Percentiles rank a stretch among this genome's conserved stretches.
Conservation (phyloP, 345 rosid genomes). For the Populus alba region DNA sequence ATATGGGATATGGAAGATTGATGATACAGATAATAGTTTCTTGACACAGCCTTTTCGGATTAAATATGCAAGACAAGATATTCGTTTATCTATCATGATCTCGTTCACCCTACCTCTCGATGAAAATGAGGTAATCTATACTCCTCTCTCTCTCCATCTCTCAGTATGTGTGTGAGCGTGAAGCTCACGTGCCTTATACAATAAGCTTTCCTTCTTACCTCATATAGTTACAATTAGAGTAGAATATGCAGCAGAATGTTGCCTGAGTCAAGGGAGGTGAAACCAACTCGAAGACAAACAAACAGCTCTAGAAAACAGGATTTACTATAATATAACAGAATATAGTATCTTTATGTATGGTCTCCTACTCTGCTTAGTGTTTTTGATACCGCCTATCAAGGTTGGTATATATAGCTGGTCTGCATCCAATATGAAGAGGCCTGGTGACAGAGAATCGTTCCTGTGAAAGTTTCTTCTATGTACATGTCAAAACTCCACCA, state of each 20-base stretch:
- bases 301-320: background rate
- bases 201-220: background rate
- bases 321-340: background rate
- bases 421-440: background rate
- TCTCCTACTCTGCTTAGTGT: background rate
- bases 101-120: slow-evolving; percentile 61
- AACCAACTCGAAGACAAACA: background rate
- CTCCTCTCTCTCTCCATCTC: background rate
- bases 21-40: slow-evolving; percentile 81
- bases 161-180: no score
- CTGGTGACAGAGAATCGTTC: background rate
- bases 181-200: background rate
- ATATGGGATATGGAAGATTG: slow-evolving; percentile 78
- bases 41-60: slow-evolving; percentile 81
- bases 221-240: background rate
- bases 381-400: background rate
- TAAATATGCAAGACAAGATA: slow-evolving; percentile 90
- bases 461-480: background rate
- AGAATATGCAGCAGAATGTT: background rate
- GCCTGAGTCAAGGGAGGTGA: background rate
- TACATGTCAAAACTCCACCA: background rate
- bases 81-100: slow-evolving; percentile 69
- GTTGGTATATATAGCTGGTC: background rate
- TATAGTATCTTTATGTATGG: background rate
- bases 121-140: slow-evolving; percentile 52